A percentile compares a stretch with the other conserved stretches of the same genome.
These are phyloP conservation scores for Pleurotus giganteus DNA, from an alignment of 768 basidiomycete genomes.

Conservation along the genomic window DNA sequence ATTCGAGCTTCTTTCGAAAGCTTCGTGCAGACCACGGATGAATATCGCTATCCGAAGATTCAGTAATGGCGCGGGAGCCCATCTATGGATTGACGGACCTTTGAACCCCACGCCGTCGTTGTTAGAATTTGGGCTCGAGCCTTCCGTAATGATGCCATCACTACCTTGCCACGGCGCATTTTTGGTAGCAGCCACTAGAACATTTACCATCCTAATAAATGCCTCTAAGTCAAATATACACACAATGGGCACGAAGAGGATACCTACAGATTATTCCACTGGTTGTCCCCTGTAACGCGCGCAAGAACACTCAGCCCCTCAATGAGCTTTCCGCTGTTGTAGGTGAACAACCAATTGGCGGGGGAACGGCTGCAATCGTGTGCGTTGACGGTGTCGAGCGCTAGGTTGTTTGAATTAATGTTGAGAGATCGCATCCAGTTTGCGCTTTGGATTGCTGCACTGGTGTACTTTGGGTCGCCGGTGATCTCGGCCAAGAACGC, in stretches of 20 bases:
- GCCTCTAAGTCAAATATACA: neutral
- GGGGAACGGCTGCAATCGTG: slow-evolving; percentile 46
- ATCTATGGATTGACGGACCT: slow-evolving; percentile 26
- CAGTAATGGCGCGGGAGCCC: neutral
- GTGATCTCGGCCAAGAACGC: slow-evolving; percentile 48
- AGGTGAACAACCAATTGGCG: slow-evolving; percentile 47
- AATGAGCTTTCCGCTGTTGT: slow-evolving; percentile 53
- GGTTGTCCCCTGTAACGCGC: slow-evolving; percentile 37
- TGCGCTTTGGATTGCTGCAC: slow-evolving; percentile 44
- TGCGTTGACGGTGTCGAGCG: slow-evolving; percentile 47
- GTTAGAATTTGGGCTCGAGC: slow-evolving; percentile 34
- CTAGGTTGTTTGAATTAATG: slow-evolving; percentile 36
- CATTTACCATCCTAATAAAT: slow-evolving; percentile 30
- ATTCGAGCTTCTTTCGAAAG: slow-evolving; percentile 37
- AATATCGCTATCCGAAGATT: slow-evolving; percentile 30
- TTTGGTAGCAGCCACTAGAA: slow-evolving; percentile 40
- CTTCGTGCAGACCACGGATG: slow-evolving; percentile 48
- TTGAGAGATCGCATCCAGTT: slow-evolving; percentile 48
- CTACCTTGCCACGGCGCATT: slow-evolving; percentile 42
- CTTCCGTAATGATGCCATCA: slow-evolving; percentile 54
- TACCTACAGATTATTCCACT: slow-evolving; percentile 41
- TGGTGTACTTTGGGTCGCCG: slow-evolving; percentile 39
- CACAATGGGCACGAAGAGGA: neutral
- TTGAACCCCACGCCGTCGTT: slow-evolving; percentile 54
- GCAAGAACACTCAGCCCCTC: slow-evolving; percentile 48